Evolutionary conservation across 345 rosid genomes (phyloP), one percentile per base, ranked within the genome.

Genomic region (Erucastrum elatum): DNA sequence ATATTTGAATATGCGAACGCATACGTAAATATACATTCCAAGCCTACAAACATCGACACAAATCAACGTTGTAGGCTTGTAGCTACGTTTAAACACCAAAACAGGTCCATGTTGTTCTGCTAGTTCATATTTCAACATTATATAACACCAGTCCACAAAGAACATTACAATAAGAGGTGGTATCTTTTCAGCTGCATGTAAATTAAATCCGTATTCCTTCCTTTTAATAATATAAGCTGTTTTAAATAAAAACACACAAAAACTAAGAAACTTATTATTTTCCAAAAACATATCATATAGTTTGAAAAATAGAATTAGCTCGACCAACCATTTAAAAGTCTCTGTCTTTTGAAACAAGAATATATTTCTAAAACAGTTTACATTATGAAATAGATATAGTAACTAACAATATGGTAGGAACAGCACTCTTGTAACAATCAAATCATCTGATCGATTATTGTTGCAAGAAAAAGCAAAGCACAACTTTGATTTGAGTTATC

Each of bases 401-500:
- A 8, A 33, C 4, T 51, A 74, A 15, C 55, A 74, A 25, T 55
- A 21, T 66, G 59, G 44, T 10, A 25, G 56, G 39, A 51, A 53
- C 35, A 31, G 64, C 35, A 31, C 4, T 13, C 16, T 2, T 33
- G 71, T 6, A 6, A 37, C 63, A 15, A 41, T 41, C 33, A 33
- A 17, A 58, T 58, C 30, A 21, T 58, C 11, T 17, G 74, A 76
- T 31, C 33, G 61, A 68, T 76, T 61, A 21, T 62, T 63, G 21
- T 77, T 63, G 56, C 71, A 70, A 51, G 44, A 4, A 15, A 35
- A 44, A 60, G 2, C 3, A 15, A 35, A 15, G 49, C 10, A 8
- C 56, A 62, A 49, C 30, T 41, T 56, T 72, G 55, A 72, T 59
- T 44, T 56, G 73, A 59, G 68, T 25, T 9, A 72, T 9, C 62